A percentile compares a stretch with the other conserved stretches of the same genome.
These are phyloP conservation scores for Cutaneotrichosporon mucoides DNA, from an alignment of 1,284 basidiomycete species.

Conservation along the genomic window DNA sequence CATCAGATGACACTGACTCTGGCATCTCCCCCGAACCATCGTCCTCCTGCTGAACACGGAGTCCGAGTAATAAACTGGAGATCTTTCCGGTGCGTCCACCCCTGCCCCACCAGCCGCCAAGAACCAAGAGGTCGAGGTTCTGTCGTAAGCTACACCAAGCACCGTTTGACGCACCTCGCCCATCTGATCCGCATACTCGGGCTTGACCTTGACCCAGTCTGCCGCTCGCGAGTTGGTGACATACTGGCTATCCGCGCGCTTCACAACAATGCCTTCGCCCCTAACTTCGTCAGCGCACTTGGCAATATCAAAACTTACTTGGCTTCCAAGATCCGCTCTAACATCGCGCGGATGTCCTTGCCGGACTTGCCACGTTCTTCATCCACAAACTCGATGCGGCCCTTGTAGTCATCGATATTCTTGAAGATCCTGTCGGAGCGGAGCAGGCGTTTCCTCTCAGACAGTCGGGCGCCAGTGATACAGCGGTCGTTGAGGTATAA, in stretches of 20 bases:
- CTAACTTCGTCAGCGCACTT: constrained; percentile 30
- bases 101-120: constrained; percentile 56
- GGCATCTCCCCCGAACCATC: constrained; percentile 58
- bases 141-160: constrained; percentile 48
- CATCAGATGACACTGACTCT: constrained; percentile 52
- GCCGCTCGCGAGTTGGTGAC: constrained; percentile 75
- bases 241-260: constrained; percentile 74
- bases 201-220: constrained; percentile 94
- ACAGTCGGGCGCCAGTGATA: constrained; percentile 47
- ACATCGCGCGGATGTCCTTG: constrained; percentile 69
- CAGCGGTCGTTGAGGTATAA: constrained; percentile 65
- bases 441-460: constrained; percentile 48
- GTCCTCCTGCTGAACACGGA: constrained; percentile 46
- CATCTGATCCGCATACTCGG: constrained; percentile 61
- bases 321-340: constrained; percentile 74
- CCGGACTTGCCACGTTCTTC: constrained; percentile 69
- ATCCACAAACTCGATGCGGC: constrained; percentile 70
- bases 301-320: constrained; percentile 36
- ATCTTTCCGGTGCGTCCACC: constrained; percentile 50
- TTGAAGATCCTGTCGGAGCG: constrained; percentile 35
- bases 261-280: constrained; percentile 88
- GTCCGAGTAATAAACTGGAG: constrained; percentile 49
- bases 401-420: constrained; percentile 53
- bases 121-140: constrained; percentile 80
- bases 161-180: constrained; percentile 25